phyloP scores from a whole-genome alignment of 306 rosid species.

The Chamaecrista fasciculata region DNA sequence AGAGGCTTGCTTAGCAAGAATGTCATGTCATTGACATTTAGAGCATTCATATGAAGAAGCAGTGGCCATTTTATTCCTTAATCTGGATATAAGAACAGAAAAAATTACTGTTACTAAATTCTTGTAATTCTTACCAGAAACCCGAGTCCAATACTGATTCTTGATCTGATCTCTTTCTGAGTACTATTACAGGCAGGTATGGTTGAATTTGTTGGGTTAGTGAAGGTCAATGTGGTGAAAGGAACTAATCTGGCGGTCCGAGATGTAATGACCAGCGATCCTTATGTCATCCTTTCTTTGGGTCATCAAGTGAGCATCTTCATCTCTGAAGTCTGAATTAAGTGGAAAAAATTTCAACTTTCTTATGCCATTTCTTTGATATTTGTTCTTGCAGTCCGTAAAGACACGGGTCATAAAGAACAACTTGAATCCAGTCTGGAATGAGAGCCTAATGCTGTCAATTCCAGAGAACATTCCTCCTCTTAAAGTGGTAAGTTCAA shows the following conservation, averaged over 20 bases:
- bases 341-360: conserved; percentile 6
- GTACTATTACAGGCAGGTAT: conserved; percentile 82
- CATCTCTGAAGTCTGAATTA: conserved; percentile 1
- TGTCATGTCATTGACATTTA: background rate
- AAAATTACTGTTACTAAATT: conserved; percentile 3
- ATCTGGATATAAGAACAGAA: background rate
- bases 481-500: conserved; percentile 72
- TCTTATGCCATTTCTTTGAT: conserved; percentile 3
- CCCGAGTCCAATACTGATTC: conserved; percentile 19
- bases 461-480: conserved; percentile 89
- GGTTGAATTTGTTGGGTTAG: conserved; percentile 92
- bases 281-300: conserved; percentile 83
- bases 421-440: conserved; percentile 92
- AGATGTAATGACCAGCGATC: conserved; percentile 86
- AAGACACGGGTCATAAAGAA: conserved; percentile 87
- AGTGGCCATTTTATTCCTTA: conserved; percentile 3
- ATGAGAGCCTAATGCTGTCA: conserved; percentile 86
- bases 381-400: conserved; percentile 66
- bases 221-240: conserved; percentile 85
- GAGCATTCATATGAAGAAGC: conserved; percentile 4
- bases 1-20: background rate
- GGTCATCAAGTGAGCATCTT: conserved; percentile 84
- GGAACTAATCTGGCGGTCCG: conserved; percentile 85
- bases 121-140: background rate
- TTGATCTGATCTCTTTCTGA: conserved; percentile 36